Evolutionary conservation across 257 asterid genomes (phyloP).

Genomic region (Primulina huaijiensis): DNA sequence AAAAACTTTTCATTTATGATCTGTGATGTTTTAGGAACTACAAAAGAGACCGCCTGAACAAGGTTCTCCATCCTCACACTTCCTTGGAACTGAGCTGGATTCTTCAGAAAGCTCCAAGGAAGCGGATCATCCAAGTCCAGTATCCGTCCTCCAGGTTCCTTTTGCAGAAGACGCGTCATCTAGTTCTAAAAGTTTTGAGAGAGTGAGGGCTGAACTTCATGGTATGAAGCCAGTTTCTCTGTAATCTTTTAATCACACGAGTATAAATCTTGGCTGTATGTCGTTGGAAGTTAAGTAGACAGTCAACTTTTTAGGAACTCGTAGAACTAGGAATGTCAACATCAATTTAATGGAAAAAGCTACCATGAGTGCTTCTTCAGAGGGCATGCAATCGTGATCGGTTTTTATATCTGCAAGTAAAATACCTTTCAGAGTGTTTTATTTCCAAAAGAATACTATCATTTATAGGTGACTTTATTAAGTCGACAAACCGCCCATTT

Average conservation of each 20-base stretch:
- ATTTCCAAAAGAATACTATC: too few relatives aligned
- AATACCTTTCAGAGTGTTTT: too few relatives aligned
- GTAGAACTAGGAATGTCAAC: not conserved
- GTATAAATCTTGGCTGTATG: not conserved
- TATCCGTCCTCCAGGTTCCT: constrained; percentile 58
- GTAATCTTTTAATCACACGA: not conserved
- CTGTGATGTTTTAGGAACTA: constrained; percentile 39
- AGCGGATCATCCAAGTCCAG: constrained; percentile 59
- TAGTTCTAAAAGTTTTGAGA: constrained; percentile 49
- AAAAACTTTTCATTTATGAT: too few relatives aligned
- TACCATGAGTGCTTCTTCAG: too few relatives aligned
- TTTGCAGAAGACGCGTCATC: constrained; percentile 42
- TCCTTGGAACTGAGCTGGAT: constrained; percentile 44
- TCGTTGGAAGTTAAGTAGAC: constrained; percentile 5
- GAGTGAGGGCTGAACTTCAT: constrained; percentile 54
- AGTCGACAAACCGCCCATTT: too few relatives aligned
- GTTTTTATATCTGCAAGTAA: too few relatives aligned
- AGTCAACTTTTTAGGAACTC: not conserved
- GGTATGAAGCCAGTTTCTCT: constrained; percentile 43
- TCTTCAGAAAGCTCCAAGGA: constrained; percentile 53
- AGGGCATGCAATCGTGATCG: too few relatives aligned
- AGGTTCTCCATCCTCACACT: constrained; percentile 25
- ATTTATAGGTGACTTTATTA: too few relatives aligned
- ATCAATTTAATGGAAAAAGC: too few relatives aligned
- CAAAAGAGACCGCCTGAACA: constrained; percentile 29